phyloP scores from a whole-genome alignment of 768 basidiomycete species.

The Sistotremastrum suecicum region DNA sequence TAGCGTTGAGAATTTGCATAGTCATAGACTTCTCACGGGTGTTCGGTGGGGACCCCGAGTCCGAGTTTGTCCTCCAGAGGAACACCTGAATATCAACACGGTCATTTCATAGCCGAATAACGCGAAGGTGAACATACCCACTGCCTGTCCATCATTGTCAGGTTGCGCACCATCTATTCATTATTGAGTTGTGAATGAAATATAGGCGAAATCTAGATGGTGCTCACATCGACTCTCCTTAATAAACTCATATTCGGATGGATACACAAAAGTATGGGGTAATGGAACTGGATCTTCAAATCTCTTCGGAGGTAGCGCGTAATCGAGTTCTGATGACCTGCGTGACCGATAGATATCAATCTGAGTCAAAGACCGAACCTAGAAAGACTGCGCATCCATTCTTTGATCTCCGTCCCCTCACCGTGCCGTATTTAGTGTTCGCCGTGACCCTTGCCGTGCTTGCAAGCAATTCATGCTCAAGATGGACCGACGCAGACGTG shows the following conservation, averaged over 20 bases:
- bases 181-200: background rate
- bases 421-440: slow-evolving; percentile 38
- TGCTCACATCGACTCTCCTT: slow-evolving; percentile 36
- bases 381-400: slow-evolving; percentile 54
- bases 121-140: too few relatives aligned
- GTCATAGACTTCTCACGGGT: too few relatives aligned
- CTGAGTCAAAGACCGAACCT: slow-evolving; percentile 24
- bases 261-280: slow-evolving; percentile 40
- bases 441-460: slow-evolving; percentile 14
- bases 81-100: slow-evolving; percentile 19
- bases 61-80: slow-evolving; percentile 49
- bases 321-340: slow-evolving; percentile 46
- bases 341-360: background rate
- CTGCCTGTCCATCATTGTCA: slow-evolving; percentile 49
- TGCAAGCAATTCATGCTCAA: too few relatives aligned
- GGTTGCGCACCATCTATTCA: slow-evolving; percentile 59
- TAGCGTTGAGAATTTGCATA: background rate
- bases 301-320: slow-evolving; percentile 47
- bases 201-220: background rate
- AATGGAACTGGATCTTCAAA: slow-evolving; percentile 51
- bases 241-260: slow-evolving; percentile 40
- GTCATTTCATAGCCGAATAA: too few relatives aligned
- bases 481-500: too few relatives aligned
- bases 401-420: slow-evolving; percentile 43
- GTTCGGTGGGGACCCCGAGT: slow-evolving; percentile 51